Evolutionary conservation across 768 basidiomycete genomes (phyloP), one percentile per base, ranked within the genome.

Genomic region (Mycena capillaripes): DNA sequence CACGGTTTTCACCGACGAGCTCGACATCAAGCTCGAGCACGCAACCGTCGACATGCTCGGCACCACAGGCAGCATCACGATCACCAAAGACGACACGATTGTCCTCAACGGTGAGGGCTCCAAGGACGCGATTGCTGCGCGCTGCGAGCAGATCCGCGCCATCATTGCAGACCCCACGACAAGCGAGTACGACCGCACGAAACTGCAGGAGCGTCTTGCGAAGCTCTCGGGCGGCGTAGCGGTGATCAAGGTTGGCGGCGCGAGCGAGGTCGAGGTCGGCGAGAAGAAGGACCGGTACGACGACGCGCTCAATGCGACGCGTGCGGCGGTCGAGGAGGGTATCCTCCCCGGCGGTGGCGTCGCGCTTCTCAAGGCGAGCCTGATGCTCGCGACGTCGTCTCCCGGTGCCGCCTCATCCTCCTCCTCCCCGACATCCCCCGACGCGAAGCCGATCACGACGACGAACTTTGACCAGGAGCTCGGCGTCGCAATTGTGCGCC

Each of bases 261-360:
- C 92, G 27, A 91, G 89, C 62, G 97, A 99, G 83, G 97, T 98
- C 61, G 97, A 98, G 84, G 97, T 99, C 71, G 89, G 97, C 9
- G 97, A 99, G 90, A 99, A 98, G 95, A 98, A 99, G 91, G 97
- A 99, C 81, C 89, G 97, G 42, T 98, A 98, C 79, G 97, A 98
- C 76, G 96, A 97, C 79, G 97, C 97, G 1, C 88, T 98, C 56
- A 98, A 98, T 82, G 97, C 97, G n/a, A 99, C 97, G 5, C 93
- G 97, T 46, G 97, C 97, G 29, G 97, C 97, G 53, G 97, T 99
- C 34, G 97, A 98, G 85, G 97, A 99, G 83, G 97, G 97, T 80
- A 98, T 98, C 78, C 93, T 99, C 38, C 97, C 97, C 62, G 97
- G 97, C 52, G 97, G 97, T 79, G 97, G 97, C 81, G 92, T 95